Conservation (phyloP, 108 stramenopile genomes). For the Skeletonema costatum region DNA sequence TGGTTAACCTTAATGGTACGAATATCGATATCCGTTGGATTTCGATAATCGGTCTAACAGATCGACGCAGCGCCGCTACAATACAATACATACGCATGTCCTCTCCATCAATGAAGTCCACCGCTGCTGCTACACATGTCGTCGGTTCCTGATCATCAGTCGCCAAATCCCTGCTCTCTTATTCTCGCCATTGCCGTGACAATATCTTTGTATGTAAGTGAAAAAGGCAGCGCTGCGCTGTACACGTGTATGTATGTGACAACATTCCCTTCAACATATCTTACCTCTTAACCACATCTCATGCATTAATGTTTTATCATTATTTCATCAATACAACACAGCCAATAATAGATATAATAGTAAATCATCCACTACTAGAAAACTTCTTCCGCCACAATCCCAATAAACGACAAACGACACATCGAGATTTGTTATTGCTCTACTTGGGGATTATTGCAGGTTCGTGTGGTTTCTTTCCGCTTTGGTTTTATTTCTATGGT, state of each 20-base stretch:
- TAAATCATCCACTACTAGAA: neutral
- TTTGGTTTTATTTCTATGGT: neutral
- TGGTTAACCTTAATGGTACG: too few species aligned
- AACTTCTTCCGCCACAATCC: neutral
- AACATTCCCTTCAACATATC: too few species aligned
- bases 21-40: too few species aligned
- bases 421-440: neutral
- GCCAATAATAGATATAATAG: neutral
- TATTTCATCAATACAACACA: neutral
- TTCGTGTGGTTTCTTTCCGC: neutral
- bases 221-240: neutral
- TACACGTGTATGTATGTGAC: too few species aligned
- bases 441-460: neutral
- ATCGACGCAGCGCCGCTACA: too few species aligned
- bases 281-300: too few species aligned
- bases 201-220: conserved; percentile 1
- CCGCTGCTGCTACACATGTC: neutral
- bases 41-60: too few species aligned
- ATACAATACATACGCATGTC: neutral
- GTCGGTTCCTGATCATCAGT: neutral
- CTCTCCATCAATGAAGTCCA: neutral
- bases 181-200: neutral
- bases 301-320: too few species aligned
- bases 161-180: neutral
- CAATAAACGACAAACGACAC: neutral